Evolutionary conservation across 2,329 filamentous ascomycete genomes (phyloP).

Genomic region (Cordyceps fumosorosea): DNA sequence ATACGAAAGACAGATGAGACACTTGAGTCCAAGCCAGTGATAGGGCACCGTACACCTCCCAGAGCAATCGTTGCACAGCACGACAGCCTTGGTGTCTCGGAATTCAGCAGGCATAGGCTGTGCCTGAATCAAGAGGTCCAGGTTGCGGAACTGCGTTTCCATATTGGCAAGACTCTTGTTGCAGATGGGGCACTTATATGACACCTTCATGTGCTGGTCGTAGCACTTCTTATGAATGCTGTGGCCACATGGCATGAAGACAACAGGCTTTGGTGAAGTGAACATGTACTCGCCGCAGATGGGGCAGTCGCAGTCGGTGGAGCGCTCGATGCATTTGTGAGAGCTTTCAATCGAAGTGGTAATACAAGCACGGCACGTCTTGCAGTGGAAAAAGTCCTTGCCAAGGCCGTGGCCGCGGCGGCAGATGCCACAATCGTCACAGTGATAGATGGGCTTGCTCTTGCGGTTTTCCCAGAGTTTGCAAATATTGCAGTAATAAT

Average conservation of each 20-base stretch:
- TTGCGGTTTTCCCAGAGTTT: constrained; percentile 96
- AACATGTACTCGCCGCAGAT: constrained; percentile 98
- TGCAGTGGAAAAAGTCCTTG: constrained; percentile 98
- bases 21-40: constrained; percentile 93
- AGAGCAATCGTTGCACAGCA: constrained; percentile 93
- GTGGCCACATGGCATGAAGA: constrained; percentile 93
- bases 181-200: constrained; percentile 95
- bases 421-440: constrained; percentile 92
- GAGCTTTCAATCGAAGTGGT: constrained; percentile 76
- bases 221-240: constrained; percentile 92
- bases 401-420: constrained; percentile 83
- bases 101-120: constrained; percentile 93
- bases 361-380: constrained; percentile 93
- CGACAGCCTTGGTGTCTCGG: constrained; percentile 67
- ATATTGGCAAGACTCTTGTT: constrained; percentile 96
- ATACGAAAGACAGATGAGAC: constrained; percentile 64
- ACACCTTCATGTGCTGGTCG: constrained; percentile 76
- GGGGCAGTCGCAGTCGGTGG: constrained; percentile 91
- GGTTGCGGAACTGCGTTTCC: constrained; percentile 87
- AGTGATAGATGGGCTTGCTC: constrained; percentile 91
- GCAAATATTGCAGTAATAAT: constrained; percentile 90
- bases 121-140: constrained; percentile 77
- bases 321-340: constrained; percentile 90
- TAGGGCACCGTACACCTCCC: constrained; percentile 80
- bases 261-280: constrained; percentile 78